Evolutionary conservation across 2,329 filamentous ascomycete species (phyloP), one percentile per base, ranked within the genome.

Genomic region (Pyrenochaeta sp.): DNA sequence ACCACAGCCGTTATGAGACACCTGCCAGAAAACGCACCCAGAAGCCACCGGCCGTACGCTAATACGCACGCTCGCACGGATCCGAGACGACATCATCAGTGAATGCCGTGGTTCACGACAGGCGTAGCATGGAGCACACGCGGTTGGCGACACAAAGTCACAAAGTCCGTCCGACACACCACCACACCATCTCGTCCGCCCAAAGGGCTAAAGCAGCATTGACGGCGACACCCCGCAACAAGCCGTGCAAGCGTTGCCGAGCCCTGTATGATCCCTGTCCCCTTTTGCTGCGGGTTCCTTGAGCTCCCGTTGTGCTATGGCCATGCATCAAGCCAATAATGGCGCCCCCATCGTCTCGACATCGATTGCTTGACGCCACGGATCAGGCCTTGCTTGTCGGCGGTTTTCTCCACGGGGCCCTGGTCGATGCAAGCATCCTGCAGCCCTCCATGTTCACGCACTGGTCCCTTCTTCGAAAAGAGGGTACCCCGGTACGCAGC

Each of bases 221-320:
- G 56, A 61, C 63, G 59, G 51, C 58, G 52, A 72, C 66, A 75
- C 73, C 74, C 74, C 74, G 73, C 74, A 76, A 75, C 63, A 60
- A 52, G 56, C 56, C 47, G 53, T 59, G 56, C 70, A 75, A 75
- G 72, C 73, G 73, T 76, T 76, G 74, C 74, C 72, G 73, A 76
- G 71, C 71, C 68, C 64, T 75, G 69, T 68, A 64, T 45, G 45
- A 68, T 60, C 69, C 69, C 63, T 69, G 69, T 53, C 51, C 31
- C 47, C 37, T 56, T 49, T 63, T 63, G 63, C 68, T 62, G 66
- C 67, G 59, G 69, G 69, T 68, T 71, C 74, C 71, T 73, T 72
- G 65, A 64, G 60, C 63, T 75, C 71, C 72, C 72, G 71, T 68
- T 68, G 61, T 66, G 67, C 65, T 66, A 60, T 61, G 64, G 62